Conservation (phyloP, 768 basidiomycete genomes). For the Russula griseocarnosa region DNA sequence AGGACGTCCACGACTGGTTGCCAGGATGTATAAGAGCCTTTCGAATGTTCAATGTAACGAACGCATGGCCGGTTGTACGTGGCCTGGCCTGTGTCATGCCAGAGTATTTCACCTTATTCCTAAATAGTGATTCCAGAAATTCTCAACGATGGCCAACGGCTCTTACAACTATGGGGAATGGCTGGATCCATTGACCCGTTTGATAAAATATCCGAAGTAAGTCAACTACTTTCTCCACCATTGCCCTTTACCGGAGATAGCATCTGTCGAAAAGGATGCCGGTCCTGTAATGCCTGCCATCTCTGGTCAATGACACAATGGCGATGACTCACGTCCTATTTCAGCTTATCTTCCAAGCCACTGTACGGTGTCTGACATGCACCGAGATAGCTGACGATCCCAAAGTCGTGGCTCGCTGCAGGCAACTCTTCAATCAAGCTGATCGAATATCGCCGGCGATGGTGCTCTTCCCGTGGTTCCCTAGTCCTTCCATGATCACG, state of each 20-base stretch:
- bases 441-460: conserved; percentile 70
- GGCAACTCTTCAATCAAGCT: conserved; percentile 60
- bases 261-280: conserved; percentile 8
- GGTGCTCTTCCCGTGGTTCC: conserved; percentile 73
- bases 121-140: conserved; percentile 59
- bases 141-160: conserved; percentile 56
- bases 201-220: conserved; percentile 61
- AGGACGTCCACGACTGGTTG: conserved; percentile 55
- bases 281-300: neutral
- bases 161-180: conserved; percentile 62
- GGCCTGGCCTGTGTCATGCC: conserved; percentile 7
- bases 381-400: conserved; percentile 68
- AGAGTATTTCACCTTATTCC: conserved; percentile 21
- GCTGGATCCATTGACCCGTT: conserved; percentile 72
- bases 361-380: conserved; percentile 62
- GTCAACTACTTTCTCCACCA: conserved; percentile 27
- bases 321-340: conserved; percentile 5
- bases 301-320: conserved; percentile 1
- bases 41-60: conserved; percentile 58
- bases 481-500: conserved; percentile 66
- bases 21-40: conserved; percentile 69
- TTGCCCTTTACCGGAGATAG: conserved; percentile 9
- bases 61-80: conserved; percentile 57
- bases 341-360: conserved; percentile 65
- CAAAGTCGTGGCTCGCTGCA: conserved; percentile 55